phyloP scores from a whole-genome alignment of 768 basidiomycete genomes.

The Tylopilus vinaceipallidus region DNA sequence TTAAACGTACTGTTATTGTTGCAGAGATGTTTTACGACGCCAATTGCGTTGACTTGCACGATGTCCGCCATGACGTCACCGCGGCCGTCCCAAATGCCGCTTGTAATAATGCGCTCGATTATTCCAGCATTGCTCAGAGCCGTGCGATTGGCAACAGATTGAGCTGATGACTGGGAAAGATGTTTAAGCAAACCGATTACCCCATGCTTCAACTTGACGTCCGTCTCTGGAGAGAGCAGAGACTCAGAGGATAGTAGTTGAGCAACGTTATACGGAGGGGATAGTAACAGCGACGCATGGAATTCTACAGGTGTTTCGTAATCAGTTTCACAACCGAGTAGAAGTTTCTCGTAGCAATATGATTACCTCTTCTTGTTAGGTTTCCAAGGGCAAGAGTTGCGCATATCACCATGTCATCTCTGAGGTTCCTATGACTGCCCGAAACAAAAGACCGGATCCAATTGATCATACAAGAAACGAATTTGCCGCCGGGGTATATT shows the following conservation, averaged over 20 bases:
- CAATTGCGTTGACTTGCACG: slow-evolving; percentile 85
- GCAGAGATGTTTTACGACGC: slow-evolving; percentile 86
- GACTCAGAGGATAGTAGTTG: slow-evolving; percentile 54
- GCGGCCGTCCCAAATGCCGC: slow-evolving; percentile 67
- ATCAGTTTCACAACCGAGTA: slow-evolving; percentile 7
- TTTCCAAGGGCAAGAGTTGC: slow-evolving; percentile 83
- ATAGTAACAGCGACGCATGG: slow-evolving; percentile 58
- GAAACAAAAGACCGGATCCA: slow-evolving; percentile 68
- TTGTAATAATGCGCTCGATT: slow-evolving; percentile 57
- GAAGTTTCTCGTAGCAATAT: background rate
- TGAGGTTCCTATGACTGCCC: slow-evolving; percentile 28
- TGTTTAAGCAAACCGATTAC: slow-evolving; percentile 86
- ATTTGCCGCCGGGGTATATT: slow-evolving; percentile 60
- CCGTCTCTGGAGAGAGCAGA: slow-evolving; percentile 53
- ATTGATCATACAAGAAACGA: slow-evolving; percentile 68
- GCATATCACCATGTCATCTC: slow-evolving; percentile 82
- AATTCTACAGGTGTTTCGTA: slow-evolving; percentile 41
- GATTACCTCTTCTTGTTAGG: slow-evolving; percentile 67
- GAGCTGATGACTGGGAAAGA: slow-evolving; percentile 67
- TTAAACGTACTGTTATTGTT: slow-evolving; percentile 60
- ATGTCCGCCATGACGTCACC: slow-evolving; percentile 80
- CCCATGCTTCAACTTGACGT: slow-evolving; percentile 87
- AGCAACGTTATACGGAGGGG: slow-evolving; percentile 64
- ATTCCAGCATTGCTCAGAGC: slow-evolving; percentile 61
- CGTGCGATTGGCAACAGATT: slow-evolving; percentile 55